Evolutionary conservation across 768 basidiomycete species (phyloP).

Genomic region (Mycena chlorophos): DNA sequence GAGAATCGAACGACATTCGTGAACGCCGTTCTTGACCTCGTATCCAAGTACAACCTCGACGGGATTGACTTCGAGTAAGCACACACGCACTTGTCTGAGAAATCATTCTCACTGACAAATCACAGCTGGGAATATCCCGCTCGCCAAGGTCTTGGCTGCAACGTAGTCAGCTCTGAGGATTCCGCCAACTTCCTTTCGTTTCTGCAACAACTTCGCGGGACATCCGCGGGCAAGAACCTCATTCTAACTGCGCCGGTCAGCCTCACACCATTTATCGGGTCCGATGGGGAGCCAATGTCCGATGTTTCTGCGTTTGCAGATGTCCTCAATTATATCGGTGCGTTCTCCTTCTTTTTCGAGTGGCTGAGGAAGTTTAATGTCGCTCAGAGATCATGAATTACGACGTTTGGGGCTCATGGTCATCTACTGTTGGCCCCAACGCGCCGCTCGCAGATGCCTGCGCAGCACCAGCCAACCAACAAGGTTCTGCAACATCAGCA

Average conservation of each 20-base stretch:
- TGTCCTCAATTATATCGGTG: slow-evolving; percentile 71
- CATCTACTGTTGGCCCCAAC: slow-evolving; percentile 69
- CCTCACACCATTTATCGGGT: slow-evolving; percentile 63
- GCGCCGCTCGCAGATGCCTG: slow-evolving; percentile 83
- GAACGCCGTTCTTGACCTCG: slow-evolving; percentile 51
- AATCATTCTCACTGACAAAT: slow-evolving; percentile 1
- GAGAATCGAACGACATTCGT: slow-evolving; percentile 60
- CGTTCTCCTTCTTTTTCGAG: slow-evolving; percentile 30
- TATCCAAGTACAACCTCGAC: slow-evolving; percentile 49
- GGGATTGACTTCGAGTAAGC: slow-evolving; percentile 73
- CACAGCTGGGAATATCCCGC: slow-evolving; percentile 86
- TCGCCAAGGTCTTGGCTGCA: slow-evolving; percentile 66
- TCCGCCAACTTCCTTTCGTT: slow-evolving; percentile 78
- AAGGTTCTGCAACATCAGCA: slow-evolving; percentile 76
- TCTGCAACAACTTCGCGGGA: slow-evolving; percentile 65
- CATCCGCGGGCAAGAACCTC: slow-evolving; percentile 52
- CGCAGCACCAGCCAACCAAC: slow-evolving; percentile 52
- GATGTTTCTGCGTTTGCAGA: slow-evolving; percentile 68
- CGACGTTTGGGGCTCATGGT: slow-evolving; percentile 59
- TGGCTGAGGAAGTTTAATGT: background rate
- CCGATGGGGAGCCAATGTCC: slow-evolving; percentile 53
- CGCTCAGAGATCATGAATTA: slow-evolving; percentile 60
- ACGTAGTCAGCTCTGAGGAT: slow-evolving; percentile 61
- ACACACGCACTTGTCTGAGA: slow-evolving; percentile 3
- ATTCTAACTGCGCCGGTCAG: slow-evolving; percentile 74